Evolutionary conservation across 164 flowering plant species (phyloP).

Genomic region (Magnolia sinica): DNA sequence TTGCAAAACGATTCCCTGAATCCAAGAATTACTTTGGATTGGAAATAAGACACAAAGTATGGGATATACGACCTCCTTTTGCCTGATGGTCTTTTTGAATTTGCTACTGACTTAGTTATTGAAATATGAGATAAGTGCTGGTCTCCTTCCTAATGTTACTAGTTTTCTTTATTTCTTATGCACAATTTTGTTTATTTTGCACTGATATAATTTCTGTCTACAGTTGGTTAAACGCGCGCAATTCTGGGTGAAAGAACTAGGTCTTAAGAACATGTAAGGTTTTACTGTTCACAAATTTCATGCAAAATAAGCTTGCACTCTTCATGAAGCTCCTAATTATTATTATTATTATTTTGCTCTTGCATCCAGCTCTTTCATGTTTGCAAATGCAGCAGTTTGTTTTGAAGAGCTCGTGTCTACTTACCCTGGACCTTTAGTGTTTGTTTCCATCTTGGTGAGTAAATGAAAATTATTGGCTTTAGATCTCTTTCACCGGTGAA

Average conservation of each 20-base stretch:
- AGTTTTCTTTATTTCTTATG: background rate
- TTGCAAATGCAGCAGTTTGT: constrained; percentile 80
- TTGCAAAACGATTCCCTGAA: constrained; percentile 57
- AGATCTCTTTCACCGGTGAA: background rate
- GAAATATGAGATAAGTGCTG: background rate
- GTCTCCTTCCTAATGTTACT: background rate
- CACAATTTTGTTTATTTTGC: background rate
- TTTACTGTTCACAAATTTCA: constrained; percentile 3
- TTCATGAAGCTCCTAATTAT: background rate
- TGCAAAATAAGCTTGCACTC: background rate
- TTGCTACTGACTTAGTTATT: background rate
- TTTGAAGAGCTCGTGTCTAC: constrained; percentile 63
- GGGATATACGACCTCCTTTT: constrained; percentile 8
- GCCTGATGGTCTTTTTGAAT: background rate
- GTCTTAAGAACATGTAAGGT: constrained; percentile 68
- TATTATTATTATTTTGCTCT: constrained; percentile 6
- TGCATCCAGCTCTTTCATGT: constrained; percentile 70
- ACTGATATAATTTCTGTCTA: constrained; percentile 11
- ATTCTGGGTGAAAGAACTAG: constrained; percentile 71
- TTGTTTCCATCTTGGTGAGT: constrained; percentile 82
- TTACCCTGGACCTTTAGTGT: constrained; percentile 79
- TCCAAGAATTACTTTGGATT: constrained; percentile 78
- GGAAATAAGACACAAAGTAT: constrained; percentile 85
- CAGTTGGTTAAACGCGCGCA: constrained; percentile 83
- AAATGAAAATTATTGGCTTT: background rate